Evolutionary conservation across 192 early-diverging fungal species (phyloP), one percentile per base, ranked within the genome.

Genomic region (Coemansia asiatica): DNA sequence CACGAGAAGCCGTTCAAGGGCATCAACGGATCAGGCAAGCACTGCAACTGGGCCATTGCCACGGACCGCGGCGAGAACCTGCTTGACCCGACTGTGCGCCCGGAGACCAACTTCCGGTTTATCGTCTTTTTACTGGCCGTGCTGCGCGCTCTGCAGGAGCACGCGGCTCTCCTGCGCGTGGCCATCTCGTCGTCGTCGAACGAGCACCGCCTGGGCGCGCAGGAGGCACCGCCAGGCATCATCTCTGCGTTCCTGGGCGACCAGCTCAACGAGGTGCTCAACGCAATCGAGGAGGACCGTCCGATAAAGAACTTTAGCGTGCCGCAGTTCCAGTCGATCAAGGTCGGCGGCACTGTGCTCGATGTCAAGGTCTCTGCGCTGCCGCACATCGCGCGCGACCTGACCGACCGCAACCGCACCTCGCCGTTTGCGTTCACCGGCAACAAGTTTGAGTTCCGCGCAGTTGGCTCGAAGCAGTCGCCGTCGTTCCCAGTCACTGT

Each of bases 381-480:
- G 48, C 95, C 97, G 62, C 84, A 86, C 71, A 95, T 99, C 70
- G 69, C 90, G 19, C 94, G 97, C 75, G 97, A 99, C 82, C 82
- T 99, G 74, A 99, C 97, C 19, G 97, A 99, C 83, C 94, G 97
- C 84, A 99, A 99, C 90, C 93, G 95, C 74, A 99, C 97, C 29
- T 97, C 95, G 57, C 95, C 97, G 38, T 97, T 99, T 63, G 97
- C 97, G 58, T 99, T 99, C 79, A 99, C 97, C 63, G 97, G 97
- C 44, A 99, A 99, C 91, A 99, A 99, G 88, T 99, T 99, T 68
- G 97, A 99, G 87, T 98, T 97, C 95, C 92, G 95, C 82, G 94
- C 97, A 46, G 95, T 97, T 27, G 97, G 97, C 46, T 95, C 97
- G 67, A 96, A 96, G 86, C 95, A 96, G 83, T 95, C 94, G 21